These are phyloP conservation scores for Cenchrus purpureus DNA, from an alignment of 176 grass and related monocot genomes.

Conservation along the genomic window DNA sequence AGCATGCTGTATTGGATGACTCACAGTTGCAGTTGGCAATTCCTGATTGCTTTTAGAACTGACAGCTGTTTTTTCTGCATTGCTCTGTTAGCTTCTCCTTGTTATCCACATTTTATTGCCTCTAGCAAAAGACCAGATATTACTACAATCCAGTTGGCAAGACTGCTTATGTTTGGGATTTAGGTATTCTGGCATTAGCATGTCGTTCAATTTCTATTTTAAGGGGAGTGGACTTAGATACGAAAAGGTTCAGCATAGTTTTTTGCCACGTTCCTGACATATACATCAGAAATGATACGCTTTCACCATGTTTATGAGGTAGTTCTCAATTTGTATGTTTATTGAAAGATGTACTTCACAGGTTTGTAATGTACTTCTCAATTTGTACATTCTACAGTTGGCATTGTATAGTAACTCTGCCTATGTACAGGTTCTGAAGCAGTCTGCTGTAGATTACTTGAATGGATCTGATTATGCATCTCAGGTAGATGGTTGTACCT, in stretches of 20 bases:
- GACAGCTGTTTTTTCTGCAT: neutral
- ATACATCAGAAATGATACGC: constrained; percentile 2
- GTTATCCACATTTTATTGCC: neutral
- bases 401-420: constrained; percentile 20
- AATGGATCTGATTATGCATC: constrained; percentile 72
- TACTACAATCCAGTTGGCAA: neutral
- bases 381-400: neutral
- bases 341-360: neutral
- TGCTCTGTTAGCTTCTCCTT: neutral
- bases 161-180: neutral
- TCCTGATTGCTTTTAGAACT: neutral
- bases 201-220: neutral
- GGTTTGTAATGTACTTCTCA: neutral
- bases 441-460: constrained; percentile 66
- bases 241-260: constrained; percentile 3
- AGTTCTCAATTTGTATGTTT: neutral
- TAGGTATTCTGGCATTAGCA: neutral
- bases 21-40: neutral
- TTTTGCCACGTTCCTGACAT: constrained; percentile 34
- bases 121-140: neutral
- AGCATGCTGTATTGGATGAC: neutral
- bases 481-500: constrained; percentile 58
- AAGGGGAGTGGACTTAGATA: neutral
- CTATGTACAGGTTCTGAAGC: constrained; percentile 69
- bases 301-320: constrained; percentile 14